Conservation (phyloP, 2,329 filamentous ascomycete species). For the Lecanosticta acicola region DNA sequence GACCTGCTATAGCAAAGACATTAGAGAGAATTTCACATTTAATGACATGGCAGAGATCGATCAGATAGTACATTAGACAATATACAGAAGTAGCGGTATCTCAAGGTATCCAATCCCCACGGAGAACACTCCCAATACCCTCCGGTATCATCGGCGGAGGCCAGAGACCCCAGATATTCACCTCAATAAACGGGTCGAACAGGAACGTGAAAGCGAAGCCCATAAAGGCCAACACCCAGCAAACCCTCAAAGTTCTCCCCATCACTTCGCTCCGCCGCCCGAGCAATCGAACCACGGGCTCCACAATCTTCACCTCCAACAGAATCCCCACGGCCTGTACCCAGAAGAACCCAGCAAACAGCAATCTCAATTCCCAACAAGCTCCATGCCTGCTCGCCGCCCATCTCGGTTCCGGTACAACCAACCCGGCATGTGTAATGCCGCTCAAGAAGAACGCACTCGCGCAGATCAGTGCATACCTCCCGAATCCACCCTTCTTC, state of each 20-base stretch:
- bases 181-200: slow-evolving; percentile 21
- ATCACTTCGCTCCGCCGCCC: background rate
- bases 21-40: too few relatives aligned
- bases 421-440: slow-evolving; percentile 28
- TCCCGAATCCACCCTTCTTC: slow-evolving; percentile 5
- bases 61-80: too few relatives aligned
- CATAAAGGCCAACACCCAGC: slow-evolving; percentile 19
- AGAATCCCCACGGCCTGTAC: slow-evolving; percentile 26
- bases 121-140: background rate
- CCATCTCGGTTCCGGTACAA: slow-evolving; percentile 25
- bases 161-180: slow-evolving; percentile 28
- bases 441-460: slow-evolving; percentile 28
- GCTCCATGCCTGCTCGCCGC: slow-evolving; percentile 9
- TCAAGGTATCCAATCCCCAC: background rate
- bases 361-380: slow-evolving; percentile 17
- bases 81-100: too few relatives aligned
- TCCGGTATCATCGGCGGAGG: slow-evolving; percentile 1
- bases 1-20: too few relatives aligned
- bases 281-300: slow-evolving; percentile 1
- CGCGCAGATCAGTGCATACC: slow-evolving; percentile 21
- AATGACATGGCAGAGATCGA: too few relatives aligned
- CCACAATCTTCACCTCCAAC: slow-evolving; percentile 17
- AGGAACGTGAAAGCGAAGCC: slow-evolving; percentile 19
- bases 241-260: slow-evolving; percentile 5
- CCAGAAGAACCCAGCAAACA: slow-evolving; percentile 26